These are phyloP conservation scores for Dendrocalamus sinicus DNA, from an alignment of 176 grass and related monocot genomes.

Conservation along the genomic window DNA sequence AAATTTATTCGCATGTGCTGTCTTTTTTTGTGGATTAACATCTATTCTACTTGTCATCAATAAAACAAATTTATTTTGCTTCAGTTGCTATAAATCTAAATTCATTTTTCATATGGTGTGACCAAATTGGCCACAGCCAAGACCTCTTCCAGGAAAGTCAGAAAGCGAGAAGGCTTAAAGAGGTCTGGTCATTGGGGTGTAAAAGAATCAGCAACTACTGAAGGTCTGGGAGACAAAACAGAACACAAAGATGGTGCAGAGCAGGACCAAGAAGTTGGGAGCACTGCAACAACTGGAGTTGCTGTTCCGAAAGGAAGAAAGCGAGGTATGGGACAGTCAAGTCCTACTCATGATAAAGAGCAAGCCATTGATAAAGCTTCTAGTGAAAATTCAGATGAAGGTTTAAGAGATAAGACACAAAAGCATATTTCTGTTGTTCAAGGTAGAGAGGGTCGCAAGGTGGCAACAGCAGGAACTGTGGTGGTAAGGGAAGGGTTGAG, in stretches of 20 bases:
- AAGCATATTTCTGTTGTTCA: slow-evolving; percentile 5
- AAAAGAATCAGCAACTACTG: slow-evolving; percentile 23
- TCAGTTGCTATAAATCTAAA: slow-evolving; percentile 16
- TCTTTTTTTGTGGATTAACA: slow-evolving; percentile 17
- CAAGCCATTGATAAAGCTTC: slow-evolving; percentile 28
- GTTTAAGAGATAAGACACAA: slow-evolving; percentile 38
- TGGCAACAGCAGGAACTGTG: neutral
- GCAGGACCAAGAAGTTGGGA: slow-evolving; percentile 37
- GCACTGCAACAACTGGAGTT: slow-evolving; percentile 37
- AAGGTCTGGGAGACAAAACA: neutral
- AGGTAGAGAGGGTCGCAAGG: slow-evolving; percentile 13
- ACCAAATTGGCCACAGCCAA: slow-evolving; percentile 30
- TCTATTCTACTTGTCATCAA: neutral
- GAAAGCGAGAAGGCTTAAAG: slow-evolving; percentile 40
- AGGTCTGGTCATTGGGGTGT: neutral
- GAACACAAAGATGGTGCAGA: slow-evolving; percentile 14
- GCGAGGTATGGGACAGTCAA: slow-evolving; percentile 21
- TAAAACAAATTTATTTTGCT: neutral
- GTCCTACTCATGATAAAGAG: slow-evolving; percentile 9
- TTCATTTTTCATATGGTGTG: slow-evolving; percentile 17
- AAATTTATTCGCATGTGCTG: neutral
- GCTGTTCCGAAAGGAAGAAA: slow-evolving; percentile 41
- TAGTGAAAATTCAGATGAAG: slow-evolving; percentile 41
- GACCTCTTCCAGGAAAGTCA: slow-evolving; percentile 44
- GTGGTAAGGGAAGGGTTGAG: slow-evolving; percentile 35